phyloP scores from a whole-genome alignment of 208 protist genomes.

The Leishmania major region DNA sequence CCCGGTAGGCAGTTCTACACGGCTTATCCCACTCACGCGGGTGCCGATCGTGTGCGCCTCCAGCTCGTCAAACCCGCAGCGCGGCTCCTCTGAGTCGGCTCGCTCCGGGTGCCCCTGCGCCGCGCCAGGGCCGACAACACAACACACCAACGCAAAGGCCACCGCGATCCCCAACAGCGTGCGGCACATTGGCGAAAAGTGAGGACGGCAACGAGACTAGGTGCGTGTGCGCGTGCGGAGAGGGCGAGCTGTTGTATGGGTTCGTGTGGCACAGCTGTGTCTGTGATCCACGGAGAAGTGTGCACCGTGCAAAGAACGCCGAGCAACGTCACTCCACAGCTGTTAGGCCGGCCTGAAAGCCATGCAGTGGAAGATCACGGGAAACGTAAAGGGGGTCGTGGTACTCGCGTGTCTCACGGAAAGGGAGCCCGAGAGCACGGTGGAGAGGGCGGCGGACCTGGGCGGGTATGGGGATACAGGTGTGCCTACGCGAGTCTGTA shows the following conservation, averaged over 20 bases:
- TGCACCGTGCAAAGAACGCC: not conserved
- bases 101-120: not conserved
- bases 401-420: not conserved
- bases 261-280: not conserved
- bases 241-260: not conserved
- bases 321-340: not conserved
- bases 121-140: not conserved
- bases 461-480: not conserved
- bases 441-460: not conserved
- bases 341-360: not conserved
- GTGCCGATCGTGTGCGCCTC: not conserved
- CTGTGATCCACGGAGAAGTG: not conserved
- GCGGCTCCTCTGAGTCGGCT: not conserved
- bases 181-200: not conserved
- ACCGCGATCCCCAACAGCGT: not conserved
- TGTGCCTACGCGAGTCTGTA: not conserved
- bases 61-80: conserved; percentile 9
- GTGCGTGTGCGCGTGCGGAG: not conserved
- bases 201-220: not conserved
- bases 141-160: not conserved
- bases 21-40: not conserved
- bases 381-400: not conserved
- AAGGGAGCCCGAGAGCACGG: not conserved
- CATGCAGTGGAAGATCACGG: not conserved
- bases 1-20: not conserved